Evolutionary conservation across 2,329 filamentous ascomycete genomes (phyloP).

Genomic region (Penicillium carneum): DNA sequence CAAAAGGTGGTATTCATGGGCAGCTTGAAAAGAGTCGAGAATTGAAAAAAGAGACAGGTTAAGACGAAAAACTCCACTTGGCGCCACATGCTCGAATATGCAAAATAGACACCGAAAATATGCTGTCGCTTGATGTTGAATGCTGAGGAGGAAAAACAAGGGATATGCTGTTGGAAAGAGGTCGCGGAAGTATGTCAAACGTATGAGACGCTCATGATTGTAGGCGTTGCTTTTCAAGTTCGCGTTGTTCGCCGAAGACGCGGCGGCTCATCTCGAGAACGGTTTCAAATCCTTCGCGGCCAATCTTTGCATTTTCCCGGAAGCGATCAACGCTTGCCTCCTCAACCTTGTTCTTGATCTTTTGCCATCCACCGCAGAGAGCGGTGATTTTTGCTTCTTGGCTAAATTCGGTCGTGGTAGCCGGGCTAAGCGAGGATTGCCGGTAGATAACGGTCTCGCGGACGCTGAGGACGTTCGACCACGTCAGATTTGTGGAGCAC

Average conservation of each 20-base stretch:
- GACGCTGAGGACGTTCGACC: slow-evolving; percentile 85
- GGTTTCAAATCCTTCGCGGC: slow-evolving; percentile 91
- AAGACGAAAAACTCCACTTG: slow-evolving; percentile 34
- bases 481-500: slow-evolving; percentile 94
- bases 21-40: slow-evolving; percentile 15
- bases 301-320: slow-evolving; percentile 87
- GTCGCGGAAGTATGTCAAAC: slow-evolving; percentile 1
- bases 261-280: slow-evolving; percentile 91
- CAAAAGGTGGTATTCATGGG: slow-evolving; percentile 21
- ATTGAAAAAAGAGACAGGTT: slow-evolving; percentile 7
- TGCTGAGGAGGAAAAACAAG: slow-evolving; percentile 18
- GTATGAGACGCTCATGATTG: slow-evolving; percentile 32
- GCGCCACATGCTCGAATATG: slow-evolving; percentile 36
- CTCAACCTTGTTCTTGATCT: slow-evolving; percentile 94
- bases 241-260: slow-evolving; percentile 88
- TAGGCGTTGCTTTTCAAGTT: slow-evolving; percentile 61
- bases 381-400: slow-evolving; percentile 94
- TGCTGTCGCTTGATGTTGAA: slow-evolving; percentile 44
- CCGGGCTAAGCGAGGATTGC: slow-evolving; percentile 61
- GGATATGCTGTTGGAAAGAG: not conserved
- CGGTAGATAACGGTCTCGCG: slow-evolving; percentile 91
- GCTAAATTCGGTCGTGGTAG: slow-evolving; percentile 75
- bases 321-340: slow-evolving; percentile 88
- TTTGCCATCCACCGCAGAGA: slow-evolving; percentile 94
- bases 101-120: slow-evolving; percentile 38